Evolutionary conservation across 2,329 filamentous ascomycete species (phyloP), one percentile per base, ranked within the genome.

Genomic region (Harringtonia aguacate): DNA sequence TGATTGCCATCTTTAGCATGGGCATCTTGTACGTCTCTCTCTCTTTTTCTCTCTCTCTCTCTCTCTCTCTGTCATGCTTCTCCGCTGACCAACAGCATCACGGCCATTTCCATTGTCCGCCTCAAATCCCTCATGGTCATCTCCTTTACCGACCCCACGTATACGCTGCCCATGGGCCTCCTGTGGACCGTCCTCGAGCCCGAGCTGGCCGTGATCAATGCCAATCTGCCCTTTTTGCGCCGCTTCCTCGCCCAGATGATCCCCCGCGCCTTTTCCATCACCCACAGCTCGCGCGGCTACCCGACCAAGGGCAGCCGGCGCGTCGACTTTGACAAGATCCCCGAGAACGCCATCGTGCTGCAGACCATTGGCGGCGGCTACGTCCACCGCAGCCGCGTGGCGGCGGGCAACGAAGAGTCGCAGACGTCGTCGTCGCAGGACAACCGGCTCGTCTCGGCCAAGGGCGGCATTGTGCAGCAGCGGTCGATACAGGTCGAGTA

Each of bases 281-380:
- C 38, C 27, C 38, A n/a, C 3, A 31, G 38, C n/a, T 30, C 38
- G 4, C 22, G n/a, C 8, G 38, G 38, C 2, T 39, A 39, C 21
- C 22, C 12, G 9, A 29, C 17, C 8, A 39, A 39, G 27, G 27
- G 29, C 20, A 34, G 29, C 18, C 15, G 22, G 9, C 38, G 22
- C 13, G n/a, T 20, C 17, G 38, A 40, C 12, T 40, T 40, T 20
- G n/a, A 31, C 8, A n/a, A 30, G n/a, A 40, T 40, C 28, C 22
- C 15, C 17, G 38, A 41, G n/a, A 41, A 41, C 18, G 29, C 5
- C 18, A 34, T 41, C 8, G 27, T 41, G 12, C 12, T 41, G 2
- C 39, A 34, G 17, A 41, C 39, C 8, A 41, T 41, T 24, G 39
- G 39, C 15, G 39, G 29, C 39, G 39, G 39, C n/a, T 41, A 41